Base-by-base conservation (phyloP, 345 rosid species). In the Camelina neglecta region DNA sequence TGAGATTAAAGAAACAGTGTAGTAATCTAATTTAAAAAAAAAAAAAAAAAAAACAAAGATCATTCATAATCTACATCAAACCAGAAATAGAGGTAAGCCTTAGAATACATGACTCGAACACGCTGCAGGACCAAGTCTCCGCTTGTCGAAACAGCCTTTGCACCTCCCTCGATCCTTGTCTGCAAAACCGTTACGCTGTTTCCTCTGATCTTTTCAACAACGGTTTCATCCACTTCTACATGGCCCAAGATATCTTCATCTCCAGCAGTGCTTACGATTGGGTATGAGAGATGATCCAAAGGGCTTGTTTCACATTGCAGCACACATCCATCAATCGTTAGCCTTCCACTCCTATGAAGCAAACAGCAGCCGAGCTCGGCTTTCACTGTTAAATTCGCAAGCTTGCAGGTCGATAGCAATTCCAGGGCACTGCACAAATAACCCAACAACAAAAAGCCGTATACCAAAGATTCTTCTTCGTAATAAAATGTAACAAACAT, bases 311-410 rank as follows among this genome's bases (percentile, higher is more conserved):
- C 96, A 12, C 98, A 92, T 65, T 90, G 98, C 57, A 95, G 93
- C 29, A 95, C 73, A 72, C 99, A 95, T n/a, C 89, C 87, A 50
- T 95, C 98, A 31, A 92, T 86, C n/a, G 84, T 92, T 54, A 90
- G 77, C 82, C 89, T 89, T 75, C 99, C 99, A 73, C 91, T 89
- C 83, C 93, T 78, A 51, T 92, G 98, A 55, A 89, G 97, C 86
- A 92, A 84, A 80, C 98, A 95, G 85, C 96, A 89, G 5, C 99
- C 99, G 0, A 95, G 97, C 86, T 90, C 99, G 6, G 94, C 91
- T 81, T 82, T 88, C 75, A 95, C 93, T 0, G 94, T 92, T 75
- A 95, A 71, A 84, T 95, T 95, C 0, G 88, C 72, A 60, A 95
- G 79, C 81, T 95, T 92, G 88, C 97, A 91, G 23, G 94, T 85